Evolutionary conservation across 768 basidiomycete species (phyloP), one percentile per base, ranked within the genome.

Genomic region (Suillus plorans): DNA sequence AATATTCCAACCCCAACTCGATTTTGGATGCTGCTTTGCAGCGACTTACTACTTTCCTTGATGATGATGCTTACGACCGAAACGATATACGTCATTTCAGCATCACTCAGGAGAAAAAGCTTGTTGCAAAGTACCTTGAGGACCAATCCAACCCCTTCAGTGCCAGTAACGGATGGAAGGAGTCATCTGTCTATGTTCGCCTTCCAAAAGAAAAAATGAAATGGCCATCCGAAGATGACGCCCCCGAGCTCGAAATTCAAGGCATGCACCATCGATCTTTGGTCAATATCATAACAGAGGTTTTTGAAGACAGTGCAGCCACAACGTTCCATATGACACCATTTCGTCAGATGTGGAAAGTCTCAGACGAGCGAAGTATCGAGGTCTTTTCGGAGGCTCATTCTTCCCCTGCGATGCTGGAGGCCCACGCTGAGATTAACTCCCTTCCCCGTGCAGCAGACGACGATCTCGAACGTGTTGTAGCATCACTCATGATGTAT

Each of bases 1-100:
- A 69, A 3, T 76, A 75, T 58, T 67, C 67, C 25, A 73, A 73
- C 1, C 74, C 72, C 3, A 69, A 57, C 13, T n/a, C n/a, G 0
- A 79, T 78, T 59, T 76, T 78, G 0, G 55, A 64, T 13, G 53
- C 25, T 3, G 76, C 77, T 41, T 44, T 76, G 0, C 58, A 78
- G 20, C 64, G 65, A 5, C 69, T 80, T 1, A 47, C 73, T 16
- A 66, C 75, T 4, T 72, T 74, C 14, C 50, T 77, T 20, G 34
- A 63, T 0, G 63, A 67, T 18, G 20, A 52, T 8, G 70, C 73
- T 41, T 41, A 41, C 4, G 0, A 41, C 10, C 12, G 4, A 14
- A 14, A 14, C 1, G 39, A 41, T 1, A 1, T 41, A 14, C 2
- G 5, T 0, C 12, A 13, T 3, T 76, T 77, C 61, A 61, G 45